phyloP scores from a whole-genome alignment of 1,284 basidiomycete species.

The Ustilago shanxiensis region DNA sequence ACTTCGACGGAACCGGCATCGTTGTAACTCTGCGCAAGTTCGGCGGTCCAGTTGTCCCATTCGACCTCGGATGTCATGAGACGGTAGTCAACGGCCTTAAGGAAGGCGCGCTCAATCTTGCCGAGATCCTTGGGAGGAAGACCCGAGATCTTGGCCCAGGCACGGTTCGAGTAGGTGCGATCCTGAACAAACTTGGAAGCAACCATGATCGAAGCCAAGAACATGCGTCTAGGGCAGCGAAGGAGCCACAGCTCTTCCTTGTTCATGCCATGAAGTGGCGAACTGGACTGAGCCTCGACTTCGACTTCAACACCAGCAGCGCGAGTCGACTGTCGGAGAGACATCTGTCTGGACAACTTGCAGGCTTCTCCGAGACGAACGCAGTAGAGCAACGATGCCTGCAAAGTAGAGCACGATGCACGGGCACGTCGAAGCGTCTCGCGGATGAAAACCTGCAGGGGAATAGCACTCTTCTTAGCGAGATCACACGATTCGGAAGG shows the following conservation, averaged over 20 bases:
- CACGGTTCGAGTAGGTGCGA: constrained; percentile 86
- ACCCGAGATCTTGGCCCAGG: constrained; percentile 82
- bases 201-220: constrained; percentile 86
- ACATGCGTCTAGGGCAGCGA: constrained; percentile 83
- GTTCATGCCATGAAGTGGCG: constrained; percentile 41
- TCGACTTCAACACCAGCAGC: constrained; percentile 18
- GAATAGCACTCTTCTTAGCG: constrained; percentile 54
- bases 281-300: constrained; percentile 29
- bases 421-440: constrained; percentile 67
- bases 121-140: constrained; percentile 71
- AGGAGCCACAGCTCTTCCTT: constrained; percentile 40
- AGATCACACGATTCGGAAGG: constrained; percentile 41
- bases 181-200: constrained; percentile 94
- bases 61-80: constrained; percentile 67
- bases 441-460: constrained; percentile 64
- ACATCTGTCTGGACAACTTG: constrained; percentile 18
- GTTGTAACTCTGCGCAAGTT: constrained; percentile 37
- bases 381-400: constrained; percentile 67
- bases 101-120: constrained; percentile 71
- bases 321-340: constrained; percentile 31
- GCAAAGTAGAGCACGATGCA: constrained; percentile 66
- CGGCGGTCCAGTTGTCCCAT: constrained; percentile 63
- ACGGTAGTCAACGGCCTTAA: constrained; percentile 71
- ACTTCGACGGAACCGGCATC: constrained; percentile 8
- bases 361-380: constrained; percentile 52